Conservation (phyloP, 306 rosid genomes). For the Begonia fuchsioides region DNA sequence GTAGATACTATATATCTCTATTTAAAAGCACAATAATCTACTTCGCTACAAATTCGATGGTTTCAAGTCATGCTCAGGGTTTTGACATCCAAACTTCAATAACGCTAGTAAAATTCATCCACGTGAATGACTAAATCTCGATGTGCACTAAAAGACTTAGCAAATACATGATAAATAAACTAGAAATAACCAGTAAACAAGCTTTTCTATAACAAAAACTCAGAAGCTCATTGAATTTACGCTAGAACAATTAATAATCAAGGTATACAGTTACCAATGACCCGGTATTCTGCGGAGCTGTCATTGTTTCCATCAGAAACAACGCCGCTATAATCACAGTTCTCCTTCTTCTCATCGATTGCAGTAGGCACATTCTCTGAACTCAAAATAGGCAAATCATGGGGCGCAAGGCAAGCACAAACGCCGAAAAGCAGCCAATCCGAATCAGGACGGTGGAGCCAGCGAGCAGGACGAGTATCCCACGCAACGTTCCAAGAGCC, state of each 20-base stretch:
- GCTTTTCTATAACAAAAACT: too few relatives aligned
- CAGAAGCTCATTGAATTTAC: too few relatives aligned
- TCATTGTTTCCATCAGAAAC: slow-evolving; percentile 12
- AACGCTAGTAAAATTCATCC: too few relatives aligned
- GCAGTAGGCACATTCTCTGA: slow-evolving; percentile 4
- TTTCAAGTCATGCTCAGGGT: too few relatives aligned
- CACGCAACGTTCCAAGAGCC: slow-evolving; percentile 93
- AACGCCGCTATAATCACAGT: slow-evolving; percentile 5
- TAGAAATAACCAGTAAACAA: too few relatives aligned
- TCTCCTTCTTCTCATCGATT: slow-evolving; percentile 7
- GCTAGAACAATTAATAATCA: neutral
- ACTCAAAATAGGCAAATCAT: slow-evolving; percentile 13
- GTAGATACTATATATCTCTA: too few relatives aligned
- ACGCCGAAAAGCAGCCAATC: slow-evolving; percentile 91
- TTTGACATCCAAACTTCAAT: too few relatives aligned
- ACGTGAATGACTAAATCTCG: too few relatives aligned
- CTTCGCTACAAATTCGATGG: too few relatives aligned
- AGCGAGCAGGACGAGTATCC: slow-evolving; percentile 83
- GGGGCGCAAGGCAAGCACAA: slow-evolving; percentile 63
- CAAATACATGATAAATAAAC: too few relatives aligned
- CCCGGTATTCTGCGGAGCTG: slow-evolving; percentile 38
- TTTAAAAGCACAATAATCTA: too few relatives aligned
- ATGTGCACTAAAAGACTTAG: too few relatives aligned
- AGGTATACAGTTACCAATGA: slow-evolving; percentile 36
- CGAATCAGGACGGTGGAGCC: slow-evolving; percentile 83